phyloP scores from a whole-genome alignment of 1,284 basidiomycete genomes.

The Sanguinoderma infundibulare region DNA sequence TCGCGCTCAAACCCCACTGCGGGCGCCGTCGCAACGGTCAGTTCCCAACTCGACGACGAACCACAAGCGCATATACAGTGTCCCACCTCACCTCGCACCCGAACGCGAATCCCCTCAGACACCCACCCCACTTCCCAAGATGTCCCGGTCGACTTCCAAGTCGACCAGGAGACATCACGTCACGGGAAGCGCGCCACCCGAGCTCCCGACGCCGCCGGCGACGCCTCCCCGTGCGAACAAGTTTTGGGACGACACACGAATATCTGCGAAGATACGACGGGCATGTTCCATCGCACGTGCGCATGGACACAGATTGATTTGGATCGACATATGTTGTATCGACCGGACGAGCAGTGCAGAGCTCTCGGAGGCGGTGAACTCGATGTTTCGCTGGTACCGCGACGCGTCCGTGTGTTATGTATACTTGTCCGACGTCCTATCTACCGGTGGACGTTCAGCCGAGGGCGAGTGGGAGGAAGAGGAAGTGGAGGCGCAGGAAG shows the following conservation, averaged over 20 bases:
- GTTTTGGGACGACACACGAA: background rate
- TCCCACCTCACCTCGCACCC: background rate
- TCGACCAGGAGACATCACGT: background rate
- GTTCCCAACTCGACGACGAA: background rate
- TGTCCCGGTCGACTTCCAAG: background rate
- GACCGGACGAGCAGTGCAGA: conserved; percentile 7
- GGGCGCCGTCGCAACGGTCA: background rate
- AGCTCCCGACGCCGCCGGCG: background rate
- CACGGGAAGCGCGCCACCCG: background rate
- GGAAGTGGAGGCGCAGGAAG: background rate
- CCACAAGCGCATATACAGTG: background rate
- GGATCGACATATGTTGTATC: conserved; percentile 11
- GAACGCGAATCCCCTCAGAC: background rate
- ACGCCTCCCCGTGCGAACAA: background rate
- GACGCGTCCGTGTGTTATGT: conserved; percentile 5
- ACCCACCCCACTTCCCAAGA: no score
- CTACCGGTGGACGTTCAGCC: background rate
- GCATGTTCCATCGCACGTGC: background rate
- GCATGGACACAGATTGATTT: conserved; percentile 5
- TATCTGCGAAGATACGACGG: background rate
- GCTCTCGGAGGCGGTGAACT: conserved; percentile 5
- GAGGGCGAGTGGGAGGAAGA: background rate
- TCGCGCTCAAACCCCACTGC: background rate
- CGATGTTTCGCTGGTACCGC: conserved; percentile 2
- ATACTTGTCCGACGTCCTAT: background rate